Conservation (phyloP, 2,329 filamentous ascomycete species). For the Aspergillus latus region DNA sequence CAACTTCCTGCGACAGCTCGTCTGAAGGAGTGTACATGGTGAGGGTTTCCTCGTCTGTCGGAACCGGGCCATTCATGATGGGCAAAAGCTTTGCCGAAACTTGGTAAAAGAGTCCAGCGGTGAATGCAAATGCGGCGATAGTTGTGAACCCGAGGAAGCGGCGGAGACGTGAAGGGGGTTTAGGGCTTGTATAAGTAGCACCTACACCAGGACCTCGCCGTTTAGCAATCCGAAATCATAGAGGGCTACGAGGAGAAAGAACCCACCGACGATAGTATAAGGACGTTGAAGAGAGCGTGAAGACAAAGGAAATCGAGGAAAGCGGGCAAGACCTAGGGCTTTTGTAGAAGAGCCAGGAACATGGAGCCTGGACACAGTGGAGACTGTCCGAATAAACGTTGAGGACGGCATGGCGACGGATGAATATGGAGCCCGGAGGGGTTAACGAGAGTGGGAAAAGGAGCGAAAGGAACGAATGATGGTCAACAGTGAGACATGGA, state of each 20-base stretch:
- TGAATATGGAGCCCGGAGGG: slow-evolving; percentile 1
- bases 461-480: not conserved
- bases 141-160: slow-evolving; percentile 38
- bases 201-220: not conserved
- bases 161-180: slow-evolving; percentile 32
- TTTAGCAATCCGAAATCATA: not conserved
- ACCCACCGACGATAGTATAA: slow-evolving; percentile 13
- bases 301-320: slow-evolving; percentile 3
- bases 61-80: slow-evolving; percentile 42
- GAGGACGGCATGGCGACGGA: slow-evolving; percentile 18
- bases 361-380: slow-evolving; percentile 20
- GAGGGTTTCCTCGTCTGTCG: slow-evolving; percentile 72
- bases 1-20: slow-evolving; percentile 58
- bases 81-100: slow-evolving; percentile 26
- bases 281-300: slow-evolving; percentile 8
- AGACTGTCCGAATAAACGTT: slow-evolving; percentile 18
- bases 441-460: slow-evolving; percentile 8
- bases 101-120: slow-evolving; percentile 31
- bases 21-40: slow-evolving; percentile 61
- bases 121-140: slow-evolving; percentile 37
- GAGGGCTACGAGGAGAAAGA: not conserved
- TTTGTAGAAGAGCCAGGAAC: slow-evolving; percentile 16
- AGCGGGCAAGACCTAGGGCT: slow-evolving; percentile 10
- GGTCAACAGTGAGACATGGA: not conserved
- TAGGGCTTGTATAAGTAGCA: slow-evolving; percentile 8